phyloP scores from a whole-genome alignment of 176 grass and related monocot species.

The Oropetium thomaeum region DNA sequence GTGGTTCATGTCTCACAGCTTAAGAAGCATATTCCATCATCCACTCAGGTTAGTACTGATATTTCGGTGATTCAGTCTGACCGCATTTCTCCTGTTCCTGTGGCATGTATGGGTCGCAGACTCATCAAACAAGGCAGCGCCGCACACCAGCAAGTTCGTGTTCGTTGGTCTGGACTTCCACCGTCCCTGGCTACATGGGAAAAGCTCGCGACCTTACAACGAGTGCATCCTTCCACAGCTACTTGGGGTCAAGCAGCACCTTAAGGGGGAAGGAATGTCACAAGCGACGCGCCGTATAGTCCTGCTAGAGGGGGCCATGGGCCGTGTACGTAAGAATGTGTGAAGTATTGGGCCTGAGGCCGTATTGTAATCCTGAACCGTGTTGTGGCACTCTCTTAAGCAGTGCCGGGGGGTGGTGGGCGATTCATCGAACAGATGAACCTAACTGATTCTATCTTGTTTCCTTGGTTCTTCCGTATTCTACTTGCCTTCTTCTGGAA shows the following conservation, averaged over 20 bases:
- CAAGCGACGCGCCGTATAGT: no score
- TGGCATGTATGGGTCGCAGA: not conserved
- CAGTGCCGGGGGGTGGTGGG: no score
- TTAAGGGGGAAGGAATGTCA: not conserved
- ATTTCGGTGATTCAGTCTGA: not conserved
- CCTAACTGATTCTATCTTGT: no score
- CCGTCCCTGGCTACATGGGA: not conserved
- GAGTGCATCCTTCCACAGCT: not conserved
- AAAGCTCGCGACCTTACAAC: accelerated
- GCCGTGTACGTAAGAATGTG: no score
- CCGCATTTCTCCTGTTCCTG: not conserved
- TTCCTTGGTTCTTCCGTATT: no score
- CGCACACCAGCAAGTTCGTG: accelerated
- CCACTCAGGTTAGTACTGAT: not conserved
- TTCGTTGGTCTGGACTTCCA: not conserved
- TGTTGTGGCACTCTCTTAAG: no score
- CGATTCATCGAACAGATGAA: no score
- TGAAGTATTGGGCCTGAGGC: no score
- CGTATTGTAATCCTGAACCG: no score
- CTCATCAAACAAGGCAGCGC: not conserved
- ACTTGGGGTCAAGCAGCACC: not conserved
- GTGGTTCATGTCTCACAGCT: not conserved
- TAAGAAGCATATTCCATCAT: not conserved
- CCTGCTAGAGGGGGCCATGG: no score
- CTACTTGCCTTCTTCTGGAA: no score